A percentile compares a stretch with the other conserved stretches of the same genome.
Evolutionary conservation across 805 yeast species (phyloP).

Genomic region (Barnettozyma pratensis): DNA sequence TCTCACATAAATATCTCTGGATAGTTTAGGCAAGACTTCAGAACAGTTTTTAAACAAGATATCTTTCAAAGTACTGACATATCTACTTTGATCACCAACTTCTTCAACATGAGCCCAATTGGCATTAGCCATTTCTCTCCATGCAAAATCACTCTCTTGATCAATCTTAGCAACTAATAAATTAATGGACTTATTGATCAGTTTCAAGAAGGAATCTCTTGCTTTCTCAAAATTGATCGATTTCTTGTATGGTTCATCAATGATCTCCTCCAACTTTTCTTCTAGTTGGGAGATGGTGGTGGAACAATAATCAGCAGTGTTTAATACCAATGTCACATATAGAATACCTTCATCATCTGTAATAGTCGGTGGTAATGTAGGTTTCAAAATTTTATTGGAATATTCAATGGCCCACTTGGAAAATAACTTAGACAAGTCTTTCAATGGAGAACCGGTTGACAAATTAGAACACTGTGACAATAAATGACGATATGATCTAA

Average conservation of each 20-base stretch:
- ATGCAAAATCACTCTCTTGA: slow-evolving; percentile 57
- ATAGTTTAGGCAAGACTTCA: slow-evolving; percentile 50
- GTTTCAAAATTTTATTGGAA: slow-evolving; percentile 43
- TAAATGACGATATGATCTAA: slow-evolving; percentile 68
- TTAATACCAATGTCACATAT: slow-evolving; percentile 65
- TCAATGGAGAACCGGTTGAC: slow-evolving; percentile 36
- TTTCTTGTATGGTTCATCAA: slow-evolving; percentile 38
- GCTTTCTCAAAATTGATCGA: slow-evolving; percentile 45
- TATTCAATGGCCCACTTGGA: slow-evolving; percentile 61
- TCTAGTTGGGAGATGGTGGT: slow-evolving; percentile 74
- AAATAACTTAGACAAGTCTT: slow-evolving; percentile 51
- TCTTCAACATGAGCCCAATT: slow-evolving; percentile 65
- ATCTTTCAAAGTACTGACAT: slow-evolving; percentile 52
- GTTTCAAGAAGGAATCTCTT: slow-evolving; percentile 49
- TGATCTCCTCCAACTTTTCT: slow-evolving; percentile 45
- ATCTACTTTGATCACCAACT: slow-evolving; percentile 71
- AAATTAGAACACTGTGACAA: slow-evolving; percentile 64
- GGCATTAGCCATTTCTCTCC: slow-evolving; percentile 78
- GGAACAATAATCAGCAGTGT: slow-evolving; percentile 87
- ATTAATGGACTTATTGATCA: slow-evolving; percentile 54
- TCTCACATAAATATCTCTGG: slow-evolving; percentile 66
- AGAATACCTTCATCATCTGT: slow-evolving; percentile 51
- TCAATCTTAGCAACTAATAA: slow-evolving; percentile 54
- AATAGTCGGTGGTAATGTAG: slow-evolving; percentile 44
- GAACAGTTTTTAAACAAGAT: slow-evolving; percentile 41